phyloP scores from a whole-genome alignment of 2,329 filamentous ascomycete species.

The Paracoccidioides lutzii region DNA sequence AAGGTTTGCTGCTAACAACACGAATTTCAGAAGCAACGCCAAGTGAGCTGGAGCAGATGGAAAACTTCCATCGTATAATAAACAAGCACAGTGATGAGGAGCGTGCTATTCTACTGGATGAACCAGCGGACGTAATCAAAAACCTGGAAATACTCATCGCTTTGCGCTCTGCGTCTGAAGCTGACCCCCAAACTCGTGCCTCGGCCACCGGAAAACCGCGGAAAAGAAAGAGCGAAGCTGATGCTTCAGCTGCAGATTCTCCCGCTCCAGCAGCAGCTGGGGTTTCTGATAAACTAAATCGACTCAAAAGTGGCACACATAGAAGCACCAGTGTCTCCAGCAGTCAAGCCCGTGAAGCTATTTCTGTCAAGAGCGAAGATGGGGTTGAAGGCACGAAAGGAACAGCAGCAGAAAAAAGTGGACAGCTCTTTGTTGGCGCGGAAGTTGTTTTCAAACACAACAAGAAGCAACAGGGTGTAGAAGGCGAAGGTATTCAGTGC shows the following conservation, averaged over 20 bases:
- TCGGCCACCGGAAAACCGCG: slow-evolving; percentile 30
- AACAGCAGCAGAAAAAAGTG: slow-evolving; percentile 32
- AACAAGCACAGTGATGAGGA: slow-evolving; percentile 37
- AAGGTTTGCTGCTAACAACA: not conserved
- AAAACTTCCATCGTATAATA: slow-evolving; percentile 34
- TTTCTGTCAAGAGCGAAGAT: slow-evolving; percentile 32
- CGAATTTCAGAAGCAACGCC: slow-evolving; percentile 22
- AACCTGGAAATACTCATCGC: slow-evolving; percentile 37
- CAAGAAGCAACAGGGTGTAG: slow-evolving; percentile 38
- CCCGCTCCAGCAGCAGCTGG: slow-evolving; percentile 30
- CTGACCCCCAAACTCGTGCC: slow-evolving; percentile 29
- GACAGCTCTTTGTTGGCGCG: slow-evolving; percentile 33
- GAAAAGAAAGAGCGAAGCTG: slow-evolving; percentile 34
- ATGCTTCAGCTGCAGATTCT: slow-evolving; percentile 33
- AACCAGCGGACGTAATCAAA: slow-evolving; percentile 39
- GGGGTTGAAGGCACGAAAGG: slow-evolving; percentile 31
- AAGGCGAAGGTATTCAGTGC: slow-evolving; percentile 54
- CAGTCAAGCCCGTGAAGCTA: slow-evolving; percentile 24
- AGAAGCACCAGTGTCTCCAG: slow-evolving; percentile 34
- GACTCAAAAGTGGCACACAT: slow-evolving; percentile 29
- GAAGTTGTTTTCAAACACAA: slow-evolving; percentile 41
- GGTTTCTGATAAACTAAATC: slow-evolving; percentile 30
- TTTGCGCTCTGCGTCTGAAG: slow-evolving; percentile 36
- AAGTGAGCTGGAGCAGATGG: slow-evolving; percentile 32
- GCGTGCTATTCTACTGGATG: slow-evolving; percentile 34